Evolutionary conservation across 2,329 filamentous ascomycete species (phyloP), one percentile per base, ranked within the genome.

Genomic region (Thielaviopsis euricoi): DNA sequence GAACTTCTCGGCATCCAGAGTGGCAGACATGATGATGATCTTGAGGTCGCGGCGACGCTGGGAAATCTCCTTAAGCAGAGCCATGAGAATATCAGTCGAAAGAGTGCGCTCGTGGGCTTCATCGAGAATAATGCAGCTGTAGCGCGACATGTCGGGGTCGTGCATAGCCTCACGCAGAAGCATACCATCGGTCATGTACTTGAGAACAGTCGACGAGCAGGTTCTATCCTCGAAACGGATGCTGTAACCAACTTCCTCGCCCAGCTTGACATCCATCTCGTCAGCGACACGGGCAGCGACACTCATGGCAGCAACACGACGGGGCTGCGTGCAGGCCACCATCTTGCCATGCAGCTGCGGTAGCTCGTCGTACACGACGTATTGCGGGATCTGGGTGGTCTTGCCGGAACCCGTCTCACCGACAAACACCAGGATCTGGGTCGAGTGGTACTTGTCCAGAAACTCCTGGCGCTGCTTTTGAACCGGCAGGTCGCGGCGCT

Each of bases 161-260:
- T 96, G 85, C 84, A 98, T 95, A 59, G 93, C 90, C 73, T 98
- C 93, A 67, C 93, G 79, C 67, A 97, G 78, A 66, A 98, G 82
- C 86, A 98, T 97, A 81, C 94, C 94, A 68, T 98, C 93, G 51
- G 94, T 98, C 93, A 98, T 98, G 76, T 98, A 98, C 76, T 98
- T 98, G 68, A 98, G 81, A 61, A 94, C 81, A 1, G 93, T 98
- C 71, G 87, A 89, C 59, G 83, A 81, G 55, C 86, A 81, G 0
- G 93, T 97, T 74, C 83, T 87, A 70, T 98, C 93, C 72, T 98
- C 94, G 71, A 98, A 98, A 76, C 93, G 89, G 70, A 98, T 97
- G 70, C 88, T 97, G 75, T 97, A 98, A 71, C 93, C 93, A 58
- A 98, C 90, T 72, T 97, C 91, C 64, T 96, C 83, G 60, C 93